Conservation (phyloP, 768 basidiomycete species). For the Lactifluus echinatus region DNA sequence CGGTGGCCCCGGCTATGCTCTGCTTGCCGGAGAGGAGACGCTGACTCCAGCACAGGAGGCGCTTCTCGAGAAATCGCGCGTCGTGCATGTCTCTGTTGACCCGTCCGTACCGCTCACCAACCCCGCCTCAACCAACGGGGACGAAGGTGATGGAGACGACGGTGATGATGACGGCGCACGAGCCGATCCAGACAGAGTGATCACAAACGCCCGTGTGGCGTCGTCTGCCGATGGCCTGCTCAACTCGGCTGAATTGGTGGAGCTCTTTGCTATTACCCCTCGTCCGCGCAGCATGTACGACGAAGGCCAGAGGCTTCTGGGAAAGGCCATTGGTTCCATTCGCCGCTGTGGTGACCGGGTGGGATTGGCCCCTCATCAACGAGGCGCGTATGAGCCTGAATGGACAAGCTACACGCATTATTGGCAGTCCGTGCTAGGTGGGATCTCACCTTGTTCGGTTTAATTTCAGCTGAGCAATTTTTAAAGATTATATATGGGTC, state of each 20-base stretch:
- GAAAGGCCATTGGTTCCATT: neutral
- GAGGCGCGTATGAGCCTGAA: conserved; percentile 64
- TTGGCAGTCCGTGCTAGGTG: conserved; percentile 78
- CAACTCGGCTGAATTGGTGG: conserved; percentile 43
- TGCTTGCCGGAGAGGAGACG: conserved; percentile 54
- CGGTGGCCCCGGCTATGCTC: conserved; percentile 70
- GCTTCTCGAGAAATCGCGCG: conserved; percentile 50
- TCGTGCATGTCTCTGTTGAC: conserved; percentile 66
- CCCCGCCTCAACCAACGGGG: conserved; percentile 29
- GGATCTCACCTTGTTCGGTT: conserved; percentile 15
- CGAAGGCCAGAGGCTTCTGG: conserved; percentile 31
- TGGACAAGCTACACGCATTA: conserved; percentile 87
- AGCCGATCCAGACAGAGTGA: conserved; percentile 58
- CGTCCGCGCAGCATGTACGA: conserved; percentile 64
- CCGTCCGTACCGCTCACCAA: conserved; percentile 36
- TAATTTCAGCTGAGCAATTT: conserved; percentile 1
- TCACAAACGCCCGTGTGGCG: conserved; percentile 64
- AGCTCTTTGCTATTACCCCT: conserved; percentile 34
- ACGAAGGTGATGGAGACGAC: conserved; percentile 33
- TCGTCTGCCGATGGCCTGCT: conserved; percentile 60
- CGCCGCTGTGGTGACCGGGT: conserved; percentile 42
- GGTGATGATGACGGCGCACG: conserved; percentile 27
- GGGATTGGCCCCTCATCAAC: conserved; percentile 30
- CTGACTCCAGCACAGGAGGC: conserved; percentile 48
- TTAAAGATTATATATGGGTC: conserved; percentile 84